Base-by-base conservation (phyloP, 23 red algal genomes). In the Gracilaria domingensis region DNA sequence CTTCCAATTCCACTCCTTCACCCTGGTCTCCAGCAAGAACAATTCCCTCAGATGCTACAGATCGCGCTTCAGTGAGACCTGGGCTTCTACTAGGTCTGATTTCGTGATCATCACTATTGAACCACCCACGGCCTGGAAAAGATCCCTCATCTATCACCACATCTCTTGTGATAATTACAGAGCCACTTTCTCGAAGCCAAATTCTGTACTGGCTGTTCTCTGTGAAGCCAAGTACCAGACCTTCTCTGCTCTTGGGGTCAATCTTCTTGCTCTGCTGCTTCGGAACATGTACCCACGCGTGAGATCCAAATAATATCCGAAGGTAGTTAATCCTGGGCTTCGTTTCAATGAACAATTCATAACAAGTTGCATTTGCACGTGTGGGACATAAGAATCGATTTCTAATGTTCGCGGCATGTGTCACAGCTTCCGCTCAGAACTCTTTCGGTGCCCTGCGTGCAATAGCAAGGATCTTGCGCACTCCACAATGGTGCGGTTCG, bases 131-230 rank as follows among this genome's bases (percentile, higher is more conserved):
- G 4, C 30, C 23, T 9, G 84, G 66, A 61, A 88, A 88, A 4
- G 40, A 59, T 45, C 36, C 18, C 59, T 88, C 64, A 25, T 59
- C 84, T 0, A 88, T 75, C 24, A 75, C 42, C 0, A 88, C 66
- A 58, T 74, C 66, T 23, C 84, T 51, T 8, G 65, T 6, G 3
- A 76, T 4, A 12, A 88, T 7, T 35, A 75, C 84, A 17, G 47
- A 16, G 9, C 2, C 0, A 58, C 20, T 53, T 5, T 60, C 1
- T 0, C 0, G 9, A 28, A 75, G 13, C 84, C 42, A 76, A 12
- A 88, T 26, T 49, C 72, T 88, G 84, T 88, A 88, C 37, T 81
- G 65, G 17, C 45, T 88, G 1, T 88, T 74, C 11, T 88, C 84
- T 3, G 20, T 28, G 57, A 50, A 88, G 24, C 84, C 66, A 53